phyloP scores from a whole-genome alignment of 2,329 filamentous ascomycete species.

The Calonectria henricotiae region DNA sequence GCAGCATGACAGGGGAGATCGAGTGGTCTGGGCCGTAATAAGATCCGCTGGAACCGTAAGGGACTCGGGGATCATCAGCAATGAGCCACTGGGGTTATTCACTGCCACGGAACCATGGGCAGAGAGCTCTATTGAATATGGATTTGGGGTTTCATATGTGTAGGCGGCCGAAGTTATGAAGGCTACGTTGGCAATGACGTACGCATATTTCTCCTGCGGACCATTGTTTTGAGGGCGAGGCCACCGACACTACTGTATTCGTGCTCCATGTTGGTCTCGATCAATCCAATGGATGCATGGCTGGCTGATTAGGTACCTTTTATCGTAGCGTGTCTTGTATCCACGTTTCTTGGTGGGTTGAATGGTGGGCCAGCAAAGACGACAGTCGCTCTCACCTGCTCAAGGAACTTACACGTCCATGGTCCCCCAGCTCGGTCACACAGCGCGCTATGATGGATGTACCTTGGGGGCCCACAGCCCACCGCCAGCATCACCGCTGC shows the following conservation, averaged over 20 bases:
- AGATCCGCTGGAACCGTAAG: slow-evolving; percentile 19
- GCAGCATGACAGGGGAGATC: slow-evolving; percentile 1
- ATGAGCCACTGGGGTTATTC: slow-evolving; percentile 12
- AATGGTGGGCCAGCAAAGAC: slow-evolving; percentile 18
- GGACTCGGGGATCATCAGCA: slow-evolving; percentile 6
- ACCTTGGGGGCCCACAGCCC: no score
- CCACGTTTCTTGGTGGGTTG: slow-evolving; percentile 13
- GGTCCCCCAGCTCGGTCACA: no score
- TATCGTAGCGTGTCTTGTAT: slow-evolving; percentile 16
- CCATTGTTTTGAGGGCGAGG: neutral
- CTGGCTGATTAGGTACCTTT: slow-evolving; percentile 21
- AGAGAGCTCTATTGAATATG: neutral
- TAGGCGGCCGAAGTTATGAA: neutral
- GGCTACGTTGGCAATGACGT: neutral
- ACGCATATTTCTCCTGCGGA: neutral
- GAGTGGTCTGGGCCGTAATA: slow-evolving; percentile 14
- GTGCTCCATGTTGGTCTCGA: slow-evolving; percentile 13
- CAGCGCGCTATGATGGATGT: no score
- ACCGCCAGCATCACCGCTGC: no score
- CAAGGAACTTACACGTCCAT: no score
- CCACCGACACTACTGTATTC: slow-evolving; percentile 3
- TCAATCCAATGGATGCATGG: slow-evolving; percentile 18
- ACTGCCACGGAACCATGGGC: slow-evolving; percentile 18
- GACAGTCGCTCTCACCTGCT: neutral
- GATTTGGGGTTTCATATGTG: neutral